These are phyloP conservation scores for Microbotryomycetes sp. DNA, from an alignment of 1,284 basidiomycete species.

Conservation along the genomic window DNA sequence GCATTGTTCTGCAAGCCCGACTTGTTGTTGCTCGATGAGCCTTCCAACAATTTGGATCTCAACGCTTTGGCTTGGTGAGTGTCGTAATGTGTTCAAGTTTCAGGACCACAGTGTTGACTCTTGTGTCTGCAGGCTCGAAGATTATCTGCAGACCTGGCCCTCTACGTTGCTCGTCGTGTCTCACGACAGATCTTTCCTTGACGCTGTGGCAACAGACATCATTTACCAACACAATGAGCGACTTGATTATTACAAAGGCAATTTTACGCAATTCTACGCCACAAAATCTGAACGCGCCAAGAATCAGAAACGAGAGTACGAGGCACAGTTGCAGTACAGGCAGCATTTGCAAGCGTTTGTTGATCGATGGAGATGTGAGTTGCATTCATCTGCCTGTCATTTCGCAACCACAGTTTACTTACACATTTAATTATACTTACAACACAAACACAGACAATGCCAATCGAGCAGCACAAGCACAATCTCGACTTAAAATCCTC, in stretches of 20 bases:
- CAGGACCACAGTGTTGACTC: no score
- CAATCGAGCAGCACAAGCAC: slow-evolving; percentile 72
- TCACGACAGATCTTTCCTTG: slow-evolving; percentile 97
- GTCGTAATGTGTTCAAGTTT: no score
- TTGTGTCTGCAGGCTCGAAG: slow-evolving; percentile 53
- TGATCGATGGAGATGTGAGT: slow-evolving; percentile 88
- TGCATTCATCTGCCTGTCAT: slow-evolving; percentile 27
- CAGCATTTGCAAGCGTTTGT: slow-evolving; percentile 96
- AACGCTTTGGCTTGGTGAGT: slow-evolving; percentile 46
- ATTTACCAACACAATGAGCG: slow-evolving; percentile 93
- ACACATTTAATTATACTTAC: not conserved
- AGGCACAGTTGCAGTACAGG: slow-evolving; percentile 89
- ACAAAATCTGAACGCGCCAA: slow-evolving; percentile 92
- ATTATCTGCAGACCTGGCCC: slow-evolving; percentile 94
- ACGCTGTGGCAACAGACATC: slow-evolving; percentile 61
- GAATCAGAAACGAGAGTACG: slow-evolving; percentile 74
- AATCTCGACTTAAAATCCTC: slow-evolving; percentile 95
- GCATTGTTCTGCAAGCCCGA: slow-evolving; percentile 86
- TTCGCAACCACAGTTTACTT: not conserved
- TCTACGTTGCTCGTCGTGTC: slow-evolving; percentile 94
- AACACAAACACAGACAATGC: slow-evolving; percentile 35
- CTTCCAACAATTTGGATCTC: slow-evolving; percentile 86
- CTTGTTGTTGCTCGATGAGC: slow-evolving; percentile 78
- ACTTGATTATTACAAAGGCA: slow-evolving; percentile 73
- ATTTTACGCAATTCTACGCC: slow-evolving; percentile 98